Evolutionary conservation across 2,329 filamentous ascomycete species (phyloP).

Genomic region (Ascochyta viciae-villosae): DNA sequence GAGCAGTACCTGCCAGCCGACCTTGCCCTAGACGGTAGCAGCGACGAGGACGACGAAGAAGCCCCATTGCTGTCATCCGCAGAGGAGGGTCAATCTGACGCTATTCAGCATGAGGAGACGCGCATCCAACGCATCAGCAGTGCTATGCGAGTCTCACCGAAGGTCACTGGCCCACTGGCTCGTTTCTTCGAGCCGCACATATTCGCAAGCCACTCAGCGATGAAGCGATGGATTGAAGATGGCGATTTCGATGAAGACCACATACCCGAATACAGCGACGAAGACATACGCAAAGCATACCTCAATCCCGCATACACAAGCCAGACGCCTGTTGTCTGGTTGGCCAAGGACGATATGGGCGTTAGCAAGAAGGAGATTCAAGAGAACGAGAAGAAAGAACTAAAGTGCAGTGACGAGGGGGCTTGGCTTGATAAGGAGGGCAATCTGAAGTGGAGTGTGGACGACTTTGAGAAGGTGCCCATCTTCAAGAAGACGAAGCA

Average conservation of each 20-base stretch:
- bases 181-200: constrained; percentile 47
- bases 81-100: constrained; percentile 40
- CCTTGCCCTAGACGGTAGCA: constrained; percentile 28
- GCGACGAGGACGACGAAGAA: constrained; percentile 35
- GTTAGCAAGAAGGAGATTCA: constrained; percentile 41
- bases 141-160: constrained; percentile 31
- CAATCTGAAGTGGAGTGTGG: constrained; percentile 37
- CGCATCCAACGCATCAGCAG: constrained; percentile 38
- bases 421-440: constrained; percentile 45
- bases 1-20: constrained; percentile 47
- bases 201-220: constrained; percentile 43
- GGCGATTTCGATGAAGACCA: constrained; percentile 42
- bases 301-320: constrained; percentile 45
- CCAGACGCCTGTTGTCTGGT: constrained; percentile 43
- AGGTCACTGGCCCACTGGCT: constrained; percentile 39
- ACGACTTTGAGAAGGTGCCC: constrained; percentile 43
- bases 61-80: constrained; percentile 40
- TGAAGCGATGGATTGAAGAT: constrained; percentile 44
- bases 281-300: constrained; percentile 45
- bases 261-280: constrained; percentile 43
- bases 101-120: constrained; percentile 24
- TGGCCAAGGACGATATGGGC: constrained; percentile 42
- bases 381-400: constrained; percentile 38
- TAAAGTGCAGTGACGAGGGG: constrained; percentile 41
- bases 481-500: constrained; percentile 40